Base-by-base conservation (phyloP, 2,329 filamentous ascomycete genomes). In the Coccinonectria pachysandricola region DNA sequence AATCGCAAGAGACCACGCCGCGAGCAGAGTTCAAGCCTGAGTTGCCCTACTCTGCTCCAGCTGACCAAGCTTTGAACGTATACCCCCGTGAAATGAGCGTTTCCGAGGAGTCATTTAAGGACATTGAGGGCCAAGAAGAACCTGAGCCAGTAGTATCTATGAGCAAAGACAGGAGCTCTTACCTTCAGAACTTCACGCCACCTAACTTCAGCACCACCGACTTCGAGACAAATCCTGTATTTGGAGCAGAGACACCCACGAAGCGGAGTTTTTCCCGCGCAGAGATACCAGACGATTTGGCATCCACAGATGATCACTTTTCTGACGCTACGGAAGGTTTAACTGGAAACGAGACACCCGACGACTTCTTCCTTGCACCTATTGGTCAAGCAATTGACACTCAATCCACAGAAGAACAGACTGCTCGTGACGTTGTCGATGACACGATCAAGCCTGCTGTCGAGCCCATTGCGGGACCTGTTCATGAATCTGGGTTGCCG, bases 1-100 rank as follows among this genome's bases (percentile, higher is more conserved):
- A 64, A 22, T 82, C 77, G 5, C 61, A 75, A 37, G 71, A 83
- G 44, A 66, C 68, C 1, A 86, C 80, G 2, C 80, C 81, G 2
- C 81, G 73, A 34, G 76, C 76, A 4, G 64, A 62, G 11, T 30
- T 37, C n/a, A 46, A 34, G 30, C 52, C 49, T 7, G 43, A 47
- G 21, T 36, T 56, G n/a, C 8, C 48, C 46, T 6, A 26, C 21
- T 13, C 21, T 34, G n/a, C 8, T 18, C 15, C n/a, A n/a, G n/a
- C n/a, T n/a, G n/a, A n/a, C n/a, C n/a, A n/a, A n/a, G n/a, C n/a
- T n/a, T n/a, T 13, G 19, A 4, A 19, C 18, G 7, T 30, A 34
- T 9, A 8, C 15, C 12, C 12, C 20, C 13, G 21, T 16, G 20
- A 15, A 4, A 28, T 29, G 11, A 24, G 23, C 12, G 21, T 24